A percentile compares a stretch with the other conserved stretches of the same genome.
phyloP scores from a whole-genome alignment of 129 eudicot species.

The Tagetes erecta region DNA sequence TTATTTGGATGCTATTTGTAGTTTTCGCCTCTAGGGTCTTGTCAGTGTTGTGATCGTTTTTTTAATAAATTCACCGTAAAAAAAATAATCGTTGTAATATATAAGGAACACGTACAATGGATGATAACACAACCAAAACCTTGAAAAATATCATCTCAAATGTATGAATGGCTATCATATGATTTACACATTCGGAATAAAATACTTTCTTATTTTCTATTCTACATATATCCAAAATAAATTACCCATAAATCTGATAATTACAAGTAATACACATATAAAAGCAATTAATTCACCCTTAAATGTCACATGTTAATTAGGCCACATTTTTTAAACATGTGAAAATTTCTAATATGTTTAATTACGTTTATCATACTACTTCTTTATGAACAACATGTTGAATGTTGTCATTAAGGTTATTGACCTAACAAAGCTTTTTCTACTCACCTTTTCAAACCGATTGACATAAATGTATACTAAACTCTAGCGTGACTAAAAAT shows the following conservation, averaged over 20 bases:
- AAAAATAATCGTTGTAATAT: too few species aligned
- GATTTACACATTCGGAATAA: too few species aligned
- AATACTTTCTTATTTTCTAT: too few species aligned
- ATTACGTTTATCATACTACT: conserved; percentile 17
- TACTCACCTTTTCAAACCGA: neutral
- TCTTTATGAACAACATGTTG: neutral
- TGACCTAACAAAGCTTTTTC: neutral
- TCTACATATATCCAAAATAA: too few species aligned
- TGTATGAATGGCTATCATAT: too few species aligned
- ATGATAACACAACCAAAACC: too few species aligned
- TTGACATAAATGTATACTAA: neutral
- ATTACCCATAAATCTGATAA: neutral
- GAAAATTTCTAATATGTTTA: neutral
- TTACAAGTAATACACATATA: conserved; percentile 2
- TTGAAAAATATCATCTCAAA: too few species aligned
- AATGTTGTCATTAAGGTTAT: neutral
- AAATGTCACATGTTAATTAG: conserved; percentile 17
- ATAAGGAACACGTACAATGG: too few species aligned
- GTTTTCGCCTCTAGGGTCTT: too few species aligned
- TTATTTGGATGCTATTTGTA: too few species aligned
- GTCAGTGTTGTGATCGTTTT: too few species aligned
- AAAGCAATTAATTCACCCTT: conserved; percentile 7
- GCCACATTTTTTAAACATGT: conserved; percentile 25
- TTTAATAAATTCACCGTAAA: too few species aligned
- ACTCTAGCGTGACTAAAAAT: conserved; percentile 1